Percentiles rank a stretch among this genome's conserved stretches.
These are phyloP conservation scores for Cercospora zeina DNA, from an alignment of 2,329 filamentous ascomycete species.

Conservation along the genomic window DNA sequence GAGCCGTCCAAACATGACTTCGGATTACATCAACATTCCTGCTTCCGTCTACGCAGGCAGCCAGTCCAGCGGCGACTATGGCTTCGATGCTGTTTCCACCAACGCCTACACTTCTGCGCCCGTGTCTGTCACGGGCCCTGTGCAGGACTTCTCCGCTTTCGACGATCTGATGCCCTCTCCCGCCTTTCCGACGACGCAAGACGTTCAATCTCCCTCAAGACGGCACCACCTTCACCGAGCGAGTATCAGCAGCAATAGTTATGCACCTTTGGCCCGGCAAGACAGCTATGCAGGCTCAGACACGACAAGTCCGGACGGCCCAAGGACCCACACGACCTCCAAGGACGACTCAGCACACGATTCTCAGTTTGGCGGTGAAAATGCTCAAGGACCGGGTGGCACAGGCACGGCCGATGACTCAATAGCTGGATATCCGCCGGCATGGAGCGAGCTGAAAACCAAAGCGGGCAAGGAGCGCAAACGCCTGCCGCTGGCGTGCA, in stretches of 20 bases:
- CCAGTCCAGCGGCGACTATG: conserved; percentile 36
- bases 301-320: conserved; percentile 34
- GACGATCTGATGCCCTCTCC: conserved; percentile 28
- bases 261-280: conserved; percentile 26
- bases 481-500: conserved; percentile 86
- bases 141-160: conserved; percentile 23
- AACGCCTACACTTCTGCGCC: conserved; percentile 27
- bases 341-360: conserved; percentile 7
- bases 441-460: conserved; percentile 57
- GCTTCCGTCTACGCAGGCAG: conserved; percentile 33
- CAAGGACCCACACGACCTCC: conserved; percentile 12
- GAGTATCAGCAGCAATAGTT: conserved; percentile 38
- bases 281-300: conserved; percentile 37
- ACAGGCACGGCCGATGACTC: conserved; percentile 22
- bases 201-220: conserved; percentile 25
- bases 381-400: conserved; percentile 19
- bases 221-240: conserved; percentile 34
- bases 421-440: conserved; percentile 35
- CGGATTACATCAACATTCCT: conserved; percentile 31
- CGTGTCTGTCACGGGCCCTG: conserved; percentile 14
- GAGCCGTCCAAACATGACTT: conserved; percentile 10
- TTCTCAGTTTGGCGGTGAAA: conserved; percentile 19
- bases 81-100: conserved; percentile 31
- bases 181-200: conserved; percentile 16
- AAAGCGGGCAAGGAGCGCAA: conserved; percentile 92